Evolutionary conservation across 352 stramenopile genomes (phyloP).

Genomic region (Globisporangium radiosum): DNA sequence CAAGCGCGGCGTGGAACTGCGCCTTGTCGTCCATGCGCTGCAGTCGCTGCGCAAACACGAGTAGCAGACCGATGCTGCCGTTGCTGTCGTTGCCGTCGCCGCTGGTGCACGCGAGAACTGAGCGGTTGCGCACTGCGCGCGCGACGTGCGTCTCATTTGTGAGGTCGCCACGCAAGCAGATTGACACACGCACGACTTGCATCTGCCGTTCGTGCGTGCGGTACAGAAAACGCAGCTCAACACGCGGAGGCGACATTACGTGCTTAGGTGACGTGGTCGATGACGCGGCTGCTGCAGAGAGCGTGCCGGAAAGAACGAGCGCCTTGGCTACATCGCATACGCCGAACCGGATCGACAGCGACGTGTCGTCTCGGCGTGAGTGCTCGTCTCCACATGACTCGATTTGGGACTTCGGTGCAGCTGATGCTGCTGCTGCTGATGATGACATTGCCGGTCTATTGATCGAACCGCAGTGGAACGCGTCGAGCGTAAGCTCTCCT

Average conservation of each 20-base stretch:
- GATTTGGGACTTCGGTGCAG: neutral
- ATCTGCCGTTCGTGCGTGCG: neutral
- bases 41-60: conserved; percentile 24
- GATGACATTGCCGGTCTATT: neutral
- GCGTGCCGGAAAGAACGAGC: conserved; percentile 10
- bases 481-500: conserved; percentile 3
- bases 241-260: neutral
- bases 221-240: conserved; percentile 17
- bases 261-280: neutral
- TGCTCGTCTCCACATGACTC: neutral
- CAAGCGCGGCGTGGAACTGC: conserved; percentile 15
- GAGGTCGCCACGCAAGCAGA: conserved; percentile 17
- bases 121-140: conserved; percentile 14
- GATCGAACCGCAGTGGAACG: neutral
- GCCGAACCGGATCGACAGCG: conserved; percentile 4
- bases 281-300: neutral
- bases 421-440: neutral
- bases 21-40: conserved; percentile 27
- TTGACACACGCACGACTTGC: conserved; percentile 6
- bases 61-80: neutral
- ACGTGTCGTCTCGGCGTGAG: neutral
- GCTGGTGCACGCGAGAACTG: conserved; percentile 9
- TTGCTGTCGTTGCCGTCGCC: conserved; percentile 6
- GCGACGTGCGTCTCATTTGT: conserved; percentile 27
- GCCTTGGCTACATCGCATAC: conserved; percentile 10